Evolutionary conservation across 352 stramenopile genomes (phyloP).

Genomic region (Pilasporangium apinafurcum): DNA sequence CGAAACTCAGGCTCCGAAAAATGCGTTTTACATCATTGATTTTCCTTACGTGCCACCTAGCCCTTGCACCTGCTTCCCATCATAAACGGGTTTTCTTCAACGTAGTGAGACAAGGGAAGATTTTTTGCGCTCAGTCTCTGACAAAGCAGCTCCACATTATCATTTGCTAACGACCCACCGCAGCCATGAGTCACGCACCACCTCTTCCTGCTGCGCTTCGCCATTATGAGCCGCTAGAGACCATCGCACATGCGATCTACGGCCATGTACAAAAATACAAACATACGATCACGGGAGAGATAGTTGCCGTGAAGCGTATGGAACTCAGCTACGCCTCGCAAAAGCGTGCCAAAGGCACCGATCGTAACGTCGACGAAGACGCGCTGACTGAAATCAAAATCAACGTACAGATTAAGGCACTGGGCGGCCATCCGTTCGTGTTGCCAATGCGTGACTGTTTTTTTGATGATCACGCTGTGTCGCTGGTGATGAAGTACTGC

Average conservation of each 20-base stretch:
- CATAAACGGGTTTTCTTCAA: no score
- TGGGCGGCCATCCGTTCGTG: conserved; percentile 67
- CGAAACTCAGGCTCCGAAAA: no score
- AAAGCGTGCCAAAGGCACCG: conserved; percentile 39
- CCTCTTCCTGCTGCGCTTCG: no score
- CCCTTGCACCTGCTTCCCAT: no score
- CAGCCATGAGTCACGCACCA: no score
- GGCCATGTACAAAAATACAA: conserved; percentile 62
- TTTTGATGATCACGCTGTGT: conserved; percentile 47
- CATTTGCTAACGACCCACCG: no score
- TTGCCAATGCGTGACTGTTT: conserved; percentile 61
- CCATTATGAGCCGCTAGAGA: conserved; percentile 57
- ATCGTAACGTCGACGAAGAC: conserved; percentile 56
- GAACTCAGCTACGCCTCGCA: conserved; percentile 45
- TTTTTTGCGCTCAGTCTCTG: no score
- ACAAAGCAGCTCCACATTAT: no score
- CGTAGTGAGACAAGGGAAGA: no score
- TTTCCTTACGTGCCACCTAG: no score
- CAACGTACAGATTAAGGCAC: conserved; percentile 47
- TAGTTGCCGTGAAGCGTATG: conserved; percentile 78
- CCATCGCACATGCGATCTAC: conserved; percentile 65
- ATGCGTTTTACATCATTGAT: no score
- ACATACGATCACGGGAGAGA: conserved; percentile 35
- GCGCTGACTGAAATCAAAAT: conserved; percentile 60
- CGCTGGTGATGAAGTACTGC: conserved; percentile 72